Base-by-base conservation (phyloP, 2,329 filamentous ascomycete species). In the Teratosphaeriaceae sp. region DNA sequence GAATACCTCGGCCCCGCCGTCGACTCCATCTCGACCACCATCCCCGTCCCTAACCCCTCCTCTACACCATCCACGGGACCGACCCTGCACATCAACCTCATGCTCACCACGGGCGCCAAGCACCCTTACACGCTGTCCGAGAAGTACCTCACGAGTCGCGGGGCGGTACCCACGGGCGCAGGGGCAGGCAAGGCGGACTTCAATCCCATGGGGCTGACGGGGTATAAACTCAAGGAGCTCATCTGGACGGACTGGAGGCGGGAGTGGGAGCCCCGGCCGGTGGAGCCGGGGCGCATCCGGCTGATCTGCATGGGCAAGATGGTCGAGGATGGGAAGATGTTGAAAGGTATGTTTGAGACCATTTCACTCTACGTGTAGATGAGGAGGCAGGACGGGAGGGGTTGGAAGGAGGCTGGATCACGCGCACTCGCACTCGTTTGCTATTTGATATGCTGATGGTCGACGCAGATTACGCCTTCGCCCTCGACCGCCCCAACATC, bases 141-240 rank as follows among this genome's bases (percentile, higher is more conserved):
- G 58, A 86, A 80, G 60, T 96, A 96, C 59, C 71, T 97, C 42
- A 74, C 75, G 42, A 88, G 89, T 65, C 79, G 88, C 46, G 78
- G 90, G 1, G 84, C 92, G 1, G 67, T 77, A 51, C 77, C 73
- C 7, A 67, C 77, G 51, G 77, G 73, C 8, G 9, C 36, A 8
- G 8, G 6, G 21, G 73, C 76, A 45, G 62, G 65, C 20, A n/a
- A n/a, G n/a, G 80, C 79, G 23, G 73, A 67, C 48, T 63, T 64
- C 33, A 88, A 96, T 60, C 88, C 88, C 1, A 89, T 88, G 61
- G 85, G 83, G 60, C 88, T 97, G 67, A 94, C 86, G 53, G 84
- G 95, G 39, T 95, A 96, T 63, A 94, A 87, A 2, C 70, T 97
- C 52, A 96, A 96, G 67, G 88, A 96, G 68, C 71, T 96, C 59